These are phyloP conservation scores for Coelastrella sp. DNA, from an alignment of 139 green algal species.

Conservation along the genomic window DNA sequence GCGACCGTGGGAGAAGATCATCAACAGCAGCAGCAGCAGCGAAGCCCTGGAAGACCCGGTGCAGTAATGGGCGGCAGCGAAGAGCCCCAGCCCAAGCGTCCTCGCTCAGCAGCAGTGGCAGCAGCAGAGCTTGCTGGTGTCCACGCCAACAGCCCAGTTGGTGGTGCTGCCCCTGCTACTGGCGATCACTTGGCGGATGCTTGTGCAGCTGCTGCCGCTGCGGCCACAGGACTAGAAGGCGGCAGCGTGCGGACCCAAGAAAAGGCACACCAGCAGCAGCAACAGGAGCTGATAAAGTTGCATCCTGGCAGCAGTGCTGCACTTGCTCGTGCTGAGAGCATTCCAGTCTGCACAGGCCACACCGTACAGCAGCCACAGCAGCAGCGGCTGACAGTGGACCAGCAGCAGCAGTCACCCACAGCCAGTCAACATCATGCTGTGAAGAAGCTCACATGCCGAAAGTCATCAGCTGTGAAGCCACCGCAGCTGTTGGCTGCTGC, in stretches of 20 bases:
- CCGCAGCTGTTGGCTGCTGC: conserved; percentile 14
- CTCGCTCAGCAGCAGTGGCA: neutral
- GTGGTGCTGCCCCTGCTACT: neutral
- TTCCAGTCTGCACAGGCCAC: neutral
- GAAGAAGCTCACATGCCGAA: conserved; percentile 33
- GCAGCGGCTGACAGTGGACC: neutral
- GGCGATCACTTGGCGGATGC: too few relatives aligned
- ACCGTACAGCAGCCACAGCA: neutral
- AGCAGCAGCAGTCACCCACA: neutral
- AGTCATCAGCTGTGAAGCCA: neutral
- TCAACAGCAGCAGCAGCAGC: too few relatives aligned
- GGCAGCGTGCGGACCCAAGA: neutral
- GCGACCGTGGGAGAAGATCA: too few relatives aligned
- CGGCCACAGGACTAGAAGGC: neutral
- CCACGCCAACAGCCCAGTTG: neutral
- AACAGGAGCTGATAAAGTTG: neutral
- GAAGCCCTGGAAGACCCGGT: neutral
- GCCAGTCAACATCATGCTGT: neutral
- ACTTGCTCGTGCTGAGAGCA: too few relatives aligned
- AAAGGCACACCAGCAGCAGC: neutral
- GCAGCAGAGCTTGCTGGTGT: neutral
- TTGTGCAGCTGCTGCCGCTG: neutral
- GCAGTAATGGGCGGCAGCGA: neutral
- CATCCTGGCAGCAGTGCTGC: too few relatives aligned
- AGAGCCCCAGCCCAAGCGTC: neutral